A percentile compares a stretch with the other conserved stretches of the same genome.
Evolutionary conservation across 2,329 filamentous ascomycete genomes (phyloP).

Genomic region (Fusarium sp.): DNA sequence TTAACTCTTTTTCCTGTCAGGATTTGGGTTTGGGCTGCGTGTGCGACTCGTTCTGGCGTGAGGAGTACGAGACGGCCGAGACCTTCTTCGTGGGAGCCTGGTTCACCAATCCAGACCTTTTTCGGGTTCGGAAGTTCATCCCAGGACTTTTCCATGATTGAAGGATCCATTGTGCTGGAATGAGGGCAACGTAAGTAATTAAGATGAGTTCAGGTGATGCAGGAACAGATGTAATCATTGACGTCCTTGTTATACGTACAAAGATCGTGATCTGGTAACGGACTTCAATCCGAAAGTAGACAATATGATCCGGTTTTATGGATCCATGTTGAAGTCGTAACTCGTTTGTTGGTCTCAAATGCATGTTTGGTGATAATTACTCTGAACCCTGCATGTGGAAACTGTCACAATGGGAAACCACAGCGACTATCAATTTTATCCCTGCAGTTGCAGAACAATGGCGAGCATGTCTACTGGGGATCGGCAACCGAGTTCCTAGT

Average conservation of each 20-base stretch:
- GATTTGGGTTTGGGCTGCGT: constrained; percentile 61
- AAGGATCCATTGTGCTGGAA: constrained; percentile 13
- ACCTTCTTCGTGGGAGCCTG: constrained; percentile 62
- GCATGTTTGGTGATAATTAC: background rate
- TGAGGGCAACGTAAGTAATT: no score
- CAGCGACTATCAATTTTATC: background rate
- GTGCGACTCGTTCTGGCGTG: constrained; percentile 62
- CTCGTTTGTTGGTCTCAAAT: background rate
- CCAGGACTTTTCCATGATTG: constrained; percentile 25
- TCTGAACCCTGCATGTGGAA: background rate
- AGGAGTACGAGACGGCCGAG: constrained; percentile 62
- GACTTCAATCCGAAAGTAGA: background rate
- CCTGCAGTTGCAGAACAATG: background rate
- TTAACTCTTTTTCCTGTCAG: constrained; percentile 62
- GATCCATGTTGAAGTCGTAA: background rate
- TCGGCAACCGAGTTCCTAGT: background rate
- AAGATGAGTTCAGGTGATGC: background rate
- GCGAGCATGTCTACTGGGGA: background rate
- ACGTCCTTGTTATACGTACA: constrained; percentile 12
- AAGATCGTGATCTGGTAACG: background rate
- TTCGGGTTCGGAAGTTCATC: constrained; percentile 58
- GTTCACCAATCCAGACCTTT: constrained; percentile 59
- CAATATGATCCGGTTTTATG: background rate
- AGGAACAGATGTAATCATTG: background rate
- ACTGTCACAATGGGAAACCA: background rate